Evolutionary conservation across 1,139 yeast genomes (phyloP).

Genomic region (Yamadazyma friedrichii): DNA sequence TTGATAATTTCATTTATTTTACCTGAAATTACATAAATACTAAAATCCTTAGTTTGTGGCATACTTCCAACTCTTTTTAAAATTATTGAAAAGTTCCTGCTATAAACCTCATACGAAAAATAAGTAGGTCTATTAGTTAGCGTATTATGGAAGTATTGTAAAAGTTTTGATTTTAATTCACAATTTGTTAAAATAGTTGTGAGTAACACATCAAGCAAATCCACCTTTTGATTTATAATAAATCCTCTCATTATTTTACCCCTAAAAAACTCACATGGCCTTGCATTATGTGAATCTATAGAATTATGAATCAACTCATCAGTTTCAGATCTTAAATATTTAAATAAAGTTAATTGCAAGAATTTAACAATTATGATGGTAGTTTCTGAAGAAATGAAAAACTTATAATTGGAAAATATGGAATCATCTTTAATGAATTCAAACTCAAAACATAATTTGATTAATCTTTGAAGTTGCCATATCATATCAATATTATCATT

Average conservation of each 20-base stretch:
- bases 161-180: slow-evolving; percentile 3
- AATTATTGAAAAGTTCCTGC: slow-evolving; percentile 4
- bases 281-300: slow-evolving; percentile 3
- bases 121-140: slow-evolving; percentile 8
- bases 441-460: slow-evolving; percentile 8
- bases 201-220: slow-evolving; percentile 6
- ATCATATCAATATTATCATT: slow-evolving; percentile 11
- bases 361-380: slow-evolving; percentile 8
- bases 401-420: not conserved
- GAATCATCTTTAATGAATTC: not conserved
- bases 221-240: slow-evolving; percentile 10
- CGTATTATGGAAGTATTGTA: slow-evolving; percentile 4
- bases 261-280: slow-evolving; percentile 15
- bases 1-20: slow-evolving; percentile 2
- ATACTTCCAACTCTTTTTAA: not conserved
- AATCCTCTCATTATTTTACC: slow-evolving; percentile 9
- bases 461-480: slow-evolving; percentile 13
- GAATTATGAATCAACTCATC: slow-evolving; percentile 7
- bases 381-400: slow-evolving; percentile 5
- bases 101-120: slow-evolving; percentile 13
- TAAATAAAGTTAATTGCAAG: slow-evolving; percentile 14
- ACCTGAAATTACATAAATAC: not conserved
- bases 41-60: not conserved
- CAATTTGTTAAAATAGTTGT: slow-evolving; percentile 9
- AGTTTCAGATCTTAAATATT: slow-evolving; percentile 8